phyloP scores from a whole-genome alignment of 345 rosid genomes.

The Syzygium oleosum region DNA sequence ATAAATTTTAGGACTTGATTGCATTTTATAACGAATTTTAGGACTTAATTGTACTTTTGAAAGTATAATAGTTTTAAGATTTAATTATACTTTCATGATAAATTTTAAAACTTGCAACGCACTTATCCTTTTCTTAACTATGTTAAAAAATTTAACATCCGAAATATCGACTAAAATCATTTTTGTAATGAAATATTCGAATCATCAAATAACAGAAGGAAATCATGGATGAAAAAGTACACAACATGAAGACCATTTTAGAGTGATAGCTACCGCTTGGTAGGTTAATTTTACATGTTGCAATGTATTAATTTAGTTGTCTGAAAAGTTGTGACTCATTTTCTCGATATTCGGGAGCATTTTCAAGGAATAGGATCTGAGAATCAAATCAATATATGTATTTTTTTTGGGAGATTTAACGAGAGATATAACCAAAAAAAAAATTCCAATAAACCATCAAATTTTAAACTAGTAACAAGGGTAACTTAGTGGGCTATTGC shows the following conservation, averaged over 20 bases:
- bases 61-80: too few relatives aligned
- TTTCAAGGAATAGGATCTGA: background rate
- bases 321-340: background rate
- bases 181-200: background rate
- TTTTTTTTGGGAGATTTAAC: background rate
- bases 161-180: background rate
- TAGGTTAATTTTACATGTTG: background rate
- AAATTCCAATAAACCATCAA: background rate
- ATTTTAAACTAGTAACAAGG: background rate
- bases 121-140: too few relatives aligned
- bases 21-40: too few relatives aligned
- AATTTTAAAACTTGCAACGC: too few relatives aligned
- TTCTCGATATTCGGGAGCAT: background rate
- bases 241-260: background rate
- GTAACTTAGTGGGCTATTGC: background rate
- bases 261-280: background rate
- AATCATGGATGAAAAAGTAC: background rate
- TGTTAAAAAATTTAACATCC: too few relatives aligned
- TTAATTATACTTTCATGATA: too few relatives aligned
- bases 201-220: background rate
- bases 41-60: too few relatives aligned
- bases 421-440: background rate
- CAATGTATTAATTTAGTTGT: background rate
- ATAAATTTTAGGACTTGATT: too few relatives aligned
- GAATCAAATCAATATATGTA: background rate